Conservation (phyloP, 2,329 filamentous ascomycete species). For the Penicillium sp. region DNA sequence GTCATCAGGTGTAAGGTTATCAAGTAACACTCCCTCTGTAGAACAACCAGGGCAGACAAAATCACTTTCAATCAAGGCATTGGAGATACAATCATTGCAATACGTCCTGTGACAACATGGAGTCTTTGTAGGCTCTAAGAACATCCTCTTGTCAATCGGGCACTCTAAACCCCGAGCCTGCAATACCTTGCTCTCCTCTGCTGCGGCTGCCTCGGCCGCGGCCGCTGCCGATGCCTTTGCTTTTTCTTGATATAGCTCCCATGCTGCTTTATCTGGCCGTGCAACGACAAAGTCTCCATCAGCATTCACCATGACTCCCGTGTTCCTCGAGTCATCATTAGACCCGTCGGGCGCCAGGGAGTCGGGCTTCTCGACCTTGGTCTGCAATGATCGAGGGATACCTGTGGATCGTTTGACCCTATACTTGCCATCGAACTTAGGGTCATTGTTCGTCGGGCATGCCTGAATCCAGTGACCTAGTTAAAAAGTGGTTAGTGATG, state of each 20-base stretch:
- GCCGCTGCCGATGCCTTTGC: constrained; percentile 83
- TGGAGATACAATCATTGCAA: constrained; percentile 99
- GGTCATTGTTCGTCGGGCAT: constrained; percentile 97
- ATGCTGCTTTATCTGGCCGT: constrained; percentile 90
- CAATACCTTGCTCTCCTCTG: constrained; percentile 80
- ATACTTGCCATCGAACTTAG: constrained; percentile 89
- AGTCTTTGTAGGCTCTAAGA: constrained; percentile 98
- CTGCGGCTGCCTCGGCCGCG: constrained; percentile 75
- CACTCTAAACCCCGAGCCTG: constrained; percentile 89
- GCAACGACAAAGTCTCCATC: constrained; percentile 97
- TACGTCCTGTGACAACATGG: constrained; percentile 98
- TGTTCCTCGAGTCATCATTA: constrained; percentile 78
- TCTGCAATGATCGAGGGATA: constrained; percentile 92
- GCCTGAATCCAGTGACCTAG: constrained; percentile 95
- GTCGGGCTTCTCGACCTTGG: constrained; percentile 89
- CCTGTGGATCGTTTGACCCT: constrained; percentile 95
- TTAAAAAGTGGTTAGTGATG: constrained; percentile 32
- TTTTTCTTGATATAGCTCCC: constrained; percentile 97
- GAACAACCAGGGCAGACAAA: constrained; percentile 92
- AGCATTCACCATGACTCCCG: constrained; percentile 95
- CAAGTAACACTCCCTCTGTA: constrained; percentile 87
- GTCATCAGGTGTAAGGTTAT: constrained; percentile 83
- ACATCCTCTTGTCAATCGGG: constrained; percentile 95
- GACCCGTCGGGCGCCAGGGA: constrained; percentile 73
- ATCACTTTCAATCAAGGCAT: constrained; percentile 97